Conservation (phyloP, 192 early-diverging fungal genomes). For the Fimicolochytrium jonesii region DNA sequence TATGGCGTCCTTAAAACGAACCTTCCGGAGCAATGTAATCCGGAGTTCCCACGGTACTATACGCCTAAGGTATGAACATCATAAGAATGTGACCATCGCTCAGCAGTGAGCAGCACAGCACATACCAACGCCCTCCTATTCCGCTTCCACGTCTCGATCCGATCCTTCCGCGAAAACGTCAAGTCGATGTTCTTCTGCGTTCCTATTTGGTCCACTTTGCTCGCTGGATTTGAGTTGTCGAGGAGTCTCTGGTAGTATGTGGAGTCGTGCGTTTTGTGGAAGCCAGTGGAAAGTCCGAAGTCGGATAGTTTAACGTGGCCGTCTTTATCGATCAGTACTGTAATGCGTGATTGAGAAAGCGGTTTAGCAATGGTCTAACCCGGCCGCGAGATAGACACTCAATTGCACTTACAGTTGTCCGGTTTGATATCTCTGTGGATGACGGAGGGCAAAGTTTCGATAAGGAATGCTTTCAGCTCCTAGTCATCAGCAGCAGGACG, state of each 20-base stretch:
- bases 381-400: too few species aligned
- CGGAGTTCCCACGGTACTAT: constrained; percentile 96
- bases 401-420: constrained; percentile 43
- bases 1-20: constrained; percentile 21
- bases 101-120: neutral
- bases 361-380: neutral
- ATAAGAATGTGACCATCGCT: constrained; percentile 3
- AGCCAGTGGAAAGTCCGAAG: constrained; percentile 99
- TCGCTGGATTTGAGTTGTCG: constrained; percentile 30
- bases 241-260: constrained; percentile 72
- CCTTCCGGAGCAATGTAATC: constrained; percentile 97
- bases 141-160: constrained; percentile 96
- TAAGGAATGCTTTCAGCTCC: too few species aligned
- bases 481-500: neutral
- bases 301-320: constrained; percentile 99
- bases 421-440: constrained; percentile 55
- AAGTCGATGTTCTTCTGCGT: constrained; percentile 78
- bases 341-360: neutral
- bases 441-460: neutral
- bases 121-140: constrained; percentile 84
- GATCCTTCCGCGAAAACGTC: constrained; percentile 89
- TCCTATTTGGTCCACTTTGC: constrained; percentile 32
- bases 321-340: constrained; percentile 86
- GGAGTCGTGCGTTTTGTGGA: constrained; percentile 98
- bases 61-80: constrained; percentile 58